These are phyloP conservation scores for Mallotus japonicus DNA, from an alignment of 441 rosid genomes.

Conservation along the genomic window DNA sequence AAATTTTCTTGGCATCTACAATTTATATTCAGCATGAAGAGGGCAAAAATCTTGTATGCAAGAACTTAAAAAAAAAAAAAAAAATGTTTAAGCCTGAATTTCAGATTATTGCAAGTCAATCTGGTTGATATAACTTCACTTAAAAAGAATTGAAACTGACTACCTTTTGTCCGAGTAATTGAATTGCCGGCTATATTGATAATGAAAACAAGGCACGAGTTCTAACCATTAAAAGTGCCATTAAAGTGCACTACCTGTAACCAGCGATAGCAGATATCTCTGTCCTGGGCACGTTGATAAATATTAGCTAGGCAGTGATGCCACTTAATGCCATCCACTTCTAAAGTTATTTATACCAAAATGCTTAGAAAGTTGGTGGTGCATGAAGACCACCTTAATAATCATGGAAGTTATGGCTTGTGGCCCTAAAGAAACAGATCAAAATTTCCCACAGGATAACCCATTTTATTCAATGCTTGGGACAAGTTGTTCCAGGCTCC, in stretches of 20 bases:
- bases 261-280: constrained; percentile 13
- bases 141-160: constrained; percentile 2
- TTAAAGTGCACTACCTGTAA: constrained; percentile 23
- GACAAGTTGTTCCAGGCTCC: neutral
- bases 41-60: neutral
- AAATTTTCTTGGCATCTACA: neutral
- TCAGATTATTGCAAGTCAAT: neutral
- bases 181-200: constrained; percentile 18
- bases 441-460: neutral
- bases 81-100: neutral
- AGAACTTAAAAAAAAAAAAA: neutral
- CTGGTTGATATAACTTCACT: constrained; percentile 3
- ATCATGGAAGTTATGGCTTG: constrained; percentile 5
- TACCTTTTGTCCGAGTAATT: neutral
- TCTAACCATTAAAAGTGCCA: constrained; percentile 2
- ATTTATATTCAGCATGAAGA: neutral
- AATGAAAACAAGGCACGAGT: constrained; percentile 12
- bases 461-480: constrained; percentile 18
- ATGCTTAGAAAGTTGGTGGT: constrained; percentile 24
- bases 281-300: constrained; percentile 13
- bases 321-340: neutral
- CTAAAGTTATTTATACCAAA: neutral
- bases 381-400: constrained; percentile 5
- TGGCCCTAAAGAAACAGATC: constrained; percentile 29
- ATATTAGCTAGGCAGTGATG: neutral